A percentile compares a stretch with the other conserved stretches of the same genome.
Conservation (phyloP, 768 basidiomycete species). For the Melanogaster broomeanus region DNA sequence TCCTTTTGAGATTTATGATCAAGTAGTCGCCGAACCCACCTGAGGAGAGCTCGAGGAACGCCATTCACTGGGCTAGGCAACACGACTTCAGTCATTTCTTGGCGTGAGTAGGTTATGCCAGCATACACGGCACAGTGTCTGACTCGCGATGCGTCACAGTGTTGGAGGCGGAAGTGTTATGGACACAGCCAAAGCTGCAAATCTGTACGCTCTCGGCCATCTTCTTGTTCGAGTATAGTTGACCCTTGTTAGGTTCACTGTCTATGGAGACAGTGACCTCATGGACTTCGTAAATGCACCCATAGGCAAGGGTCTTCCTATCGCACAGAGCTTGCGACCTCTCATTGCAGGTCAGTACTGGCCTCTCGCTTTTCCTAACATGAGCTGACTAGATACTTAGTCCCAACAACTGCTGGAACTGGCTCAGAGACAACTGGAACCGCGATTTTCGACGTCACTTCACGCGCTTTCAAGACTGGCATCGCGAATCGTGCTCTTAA, state of each 20-base stretch:
- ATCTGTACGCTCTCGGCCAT: slow-evolving; percentile 56
- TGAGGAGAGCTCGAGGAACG: slow-evolving; percentile 84
- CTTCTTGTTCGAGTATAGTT: background rate
- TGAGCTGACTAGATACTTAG: slow-evolving; percentile 27
- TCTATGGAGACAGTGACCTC: slow-evolving; percentile 89
- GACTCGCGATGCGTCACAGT: slow-evolving; percentile 36
- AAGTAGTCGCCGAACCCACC: slow-evolving; percentile 89
- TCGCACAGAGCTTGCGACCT: slow-evolving; percentile 71
- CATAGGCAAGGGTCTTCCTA: slow-evolving; percentile 87
- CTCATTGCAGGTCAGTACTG: slow-evolving; percentile 69
- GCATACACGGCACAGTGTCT: slow-evolving; percentile 1
- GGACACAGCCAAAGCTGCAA: slow-evolving; percentile 95
- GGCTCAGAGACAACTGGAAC: slow-evolving; percentile 96
- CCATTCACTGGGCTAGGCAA: slow-evolving; percentile 83
- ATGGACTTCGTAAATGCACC: slow-evolving; percentile 98
- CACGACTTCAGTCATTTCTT: slow-evolving; percentile 93
- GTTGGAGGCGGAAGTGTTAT: slow-evolving; percentile 95
- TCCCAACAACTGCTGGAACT: slow-evolving; percentile 82
- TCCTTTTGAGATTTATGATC: slow-evolving; percentile 79
- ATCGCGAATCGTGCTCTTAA: slow-evolving; percentile 92
- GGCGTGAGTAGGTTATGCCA: slow-evolving; percentile 54
- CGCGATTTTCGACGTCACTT: slow-evolving; percentile 91
- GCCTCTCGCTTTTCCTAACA: background rate
- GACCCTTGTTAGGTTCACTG: slow-evolving; percentile 61
- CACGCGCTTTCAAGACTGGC: slow-evolving; percentile 92